phyloP scores from a whole-genome alignment of 805 yeast species.

The Metschnikowia lunata region DNA sequence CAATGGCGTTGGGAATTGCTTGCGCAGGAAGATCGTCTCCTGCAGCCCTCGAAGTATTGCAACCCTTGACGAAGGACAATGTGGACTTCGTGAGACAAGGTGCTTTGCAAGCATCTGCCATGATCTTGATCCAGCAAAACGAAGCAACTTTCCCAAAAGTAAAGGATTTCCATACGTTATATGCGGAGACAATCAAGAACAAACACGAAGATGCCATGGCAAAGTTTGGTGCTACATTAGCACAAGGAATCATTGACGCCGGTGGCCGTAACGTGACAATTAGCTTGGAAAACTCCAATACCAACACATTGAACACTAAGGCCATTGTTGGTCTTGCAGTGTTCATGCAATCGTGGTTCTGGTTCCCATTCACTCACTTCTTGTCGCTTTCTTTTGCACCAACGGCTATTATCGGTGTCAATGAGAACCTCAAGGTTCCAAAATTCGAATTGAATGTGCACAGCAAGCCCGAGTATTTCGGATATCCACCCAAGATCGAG shows the following conservation, averaged over 20 bases:
- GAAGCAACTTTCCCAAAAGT: conserved; percentile 81
- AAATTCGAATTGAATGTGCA: conserved; percentile 77
- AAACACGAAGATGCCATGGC: conserved; percentile 97
- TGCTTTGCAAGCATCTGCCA: conserved; percentile 85
- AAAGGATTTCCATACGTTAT: conserved; percentile 65
- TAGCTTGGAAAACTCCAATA: conserved; percentile 79
- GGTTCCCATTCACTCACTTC: conserved; percentile 97
- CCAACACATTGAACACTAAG: conserved; percentile 84
- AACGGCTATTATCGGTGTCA: conserved; percentile 83
- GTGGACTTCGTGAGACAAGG: conserved; percentile 98
- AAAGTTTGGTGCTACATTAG: conserved; percentile 93
- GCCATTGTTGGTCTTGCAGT: conserved; percentile 90
- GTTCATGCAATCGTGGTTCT: conserved; percentile 93
- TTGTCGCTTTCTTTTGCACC: conserved; percentile 88
- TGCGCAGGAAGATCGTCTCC: conserved; percentile 92
- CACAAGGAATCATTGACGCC: conserved; percentile 97
- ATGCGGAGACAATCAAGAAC: conserved; percentile 71
- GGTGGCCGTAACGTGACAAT: conserved; percentile 98
- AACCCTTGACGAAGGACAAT: conserved; percentile 88
- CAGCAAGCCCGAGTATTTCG: conserved; percentile 73
- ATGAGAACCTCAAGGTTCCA: conserved; percentile 81
- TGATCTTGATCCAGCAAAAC: conserved; percentile 86
- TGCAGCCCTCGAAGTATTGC: conserved; percentile 86
- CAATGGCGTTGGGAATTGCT: conserved; percentile 93
- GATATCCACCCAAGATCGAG: conserved; percentile 84